Evolutionary conservation across 2,329 filamentous ascomycete species (phyloP).

Genomic region (Aspergillus fumigatiaffinis): DNA sequence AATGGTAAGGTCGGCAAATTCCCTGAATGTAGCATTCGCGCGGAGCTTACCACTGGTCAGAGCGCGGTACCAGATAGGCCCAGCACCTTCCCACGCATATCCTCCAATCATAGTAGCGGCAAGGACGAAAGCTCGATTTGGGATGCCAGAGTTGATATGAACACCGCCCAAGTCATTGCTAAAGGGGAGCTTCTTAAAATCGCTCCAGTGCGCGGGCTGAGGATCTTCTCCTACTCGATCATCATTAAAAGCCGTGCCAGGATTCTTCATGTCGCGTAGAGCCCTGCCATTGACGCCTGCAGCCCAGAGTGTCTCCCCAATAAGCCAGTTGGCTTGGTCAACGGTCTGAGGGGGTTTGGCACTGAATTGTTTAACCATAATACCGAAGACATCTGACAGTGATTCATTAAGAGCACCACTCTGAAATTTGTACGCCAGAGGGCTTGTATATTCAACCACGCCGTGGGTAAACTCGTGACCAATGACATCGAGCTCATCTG

Average conservation of each 20-base stretch:
- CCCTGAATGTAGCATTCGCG: conserved; percentile 2
- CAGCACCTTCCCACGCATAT: conserved; percentile 43
- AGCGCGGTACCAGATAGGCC: conserved; percentile 21
- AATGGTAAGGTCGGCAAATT: neutral
- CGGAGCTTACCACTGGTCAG: conserved; percentile 3
- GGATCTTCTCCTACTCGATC: conserved; percentile 51
- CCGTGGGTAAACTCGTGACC: conserved; percentile 42
- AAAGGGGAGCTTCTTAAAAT: neutral
- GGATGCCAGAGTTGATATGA: conserved; percentile 39
- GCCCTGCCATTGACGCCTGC: conserved; percentile 29
- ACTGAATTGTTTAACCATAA: conserved; percentile 54
- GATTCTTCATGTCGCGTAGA: conserved; percentile 53
- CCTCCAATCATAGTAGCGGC: conserved; percentile 48
- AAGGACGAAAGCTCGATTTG: conserved; percentile 56
- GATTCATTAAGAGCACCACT: conserved; percentile 56
- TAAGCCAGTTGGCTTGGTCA: conserved; percentile 3
- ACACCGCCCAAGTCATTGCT: conserved; percentile 43
- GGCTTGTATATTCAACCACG: conserved; percentile 46
- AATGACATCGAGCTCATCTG: conserved; percentile 53
- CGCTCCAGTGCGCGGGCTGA: conserved; percentile 36
- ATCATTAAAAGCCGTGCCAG: conserved; percentile 40
- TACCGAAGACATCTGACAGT: conserved; percentile 54
- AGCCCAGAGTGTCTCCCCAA: conserved; percentile 3
- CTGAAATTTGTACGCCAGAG: conserved; percentile 48
- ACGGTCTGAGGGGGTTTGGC: conserved; percentile 3